Base-by-base conservation (phyloP, 2,329 filamentous ascomycete species). In the Fusarium compactum region DNA sequence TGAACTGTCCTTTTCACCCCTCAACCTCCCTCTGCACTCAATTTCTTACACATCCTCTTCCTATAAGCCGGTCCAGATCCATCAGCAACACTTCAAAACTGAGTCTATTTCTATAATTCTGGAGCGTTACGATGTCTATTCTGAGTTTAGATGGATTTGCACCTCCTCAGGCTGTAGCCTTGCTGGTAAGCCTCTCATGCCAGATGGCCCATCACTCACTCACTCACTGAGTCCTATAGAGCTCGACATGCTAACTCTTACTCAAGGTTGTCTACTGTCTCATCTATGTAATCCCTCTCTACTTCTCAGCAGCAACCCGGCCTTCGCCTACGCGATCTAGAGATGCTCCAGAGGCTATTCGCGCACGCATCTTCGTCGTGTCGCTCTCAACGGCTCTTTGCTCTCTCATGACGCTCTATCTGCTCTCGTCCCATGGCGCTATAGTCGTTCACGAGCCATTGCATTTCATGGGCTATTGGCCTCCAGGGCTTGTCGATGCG, bases 261-360 rank as follows among this genome's bases (percentile, higher is more conserved):
- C 53, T 30, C 50, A 55, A 78, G 93, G 82, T 95, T 67, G 80
- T 90, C 67, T 97, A 97, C 81, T 97, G 94, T n/a, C 80, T 94
- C 73, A 82, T 94, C 82, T 99, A 98, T 82, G 93, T 99, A 74
- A 83, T 92, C 6, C 95, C 96, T 25, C 94, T 98, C 81, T 98
- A 99, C 84, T 85, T 95, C 69, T 96, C 91, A 22, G 81, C 89
- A 6, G 86, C 89, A 22, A 97, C 95, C 8, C 89, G 95, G 55
- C 94, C 95, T 9, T 96, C 93, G 10, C 87, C 89, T 27, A 89
- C 86, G 58, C 87, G 97, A 29, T 93, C 92, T 65, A 90, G 96
- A 77, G 95, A 98, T 87, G 91, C 93, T 29, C 94, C 95, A 12
- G 91, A 92, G 14, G 94, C 97, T 53, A 98, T 99, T 82, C 91